These are phyloP conservation scores for Kodamaea lidongshanica DNA, from an alignment of 805 yeast genomes.

Conservation along the genomic window DNA sequence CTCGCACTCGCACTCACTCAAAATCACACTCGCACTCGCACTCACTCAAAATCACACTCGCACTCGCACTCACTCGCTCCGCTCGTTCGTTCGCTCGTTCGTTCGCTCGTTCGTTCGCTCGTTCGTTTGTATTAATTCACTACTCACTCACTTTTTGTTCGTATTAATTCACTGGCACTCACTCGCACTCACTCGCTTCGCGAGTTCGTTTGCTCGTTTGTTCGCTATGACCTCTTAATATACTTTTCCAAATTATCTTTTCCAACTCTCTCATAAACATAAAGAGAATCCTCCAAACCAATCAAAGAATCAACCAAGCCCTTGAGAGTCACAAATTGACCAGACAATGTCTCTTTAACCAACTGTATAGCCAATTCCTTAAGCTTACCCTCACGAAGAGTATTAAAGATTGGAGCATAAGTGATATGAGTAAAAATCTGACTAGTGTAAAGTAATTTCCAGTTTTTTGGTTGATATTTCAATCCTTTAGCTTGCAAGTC, in stretches of 20 bases:
- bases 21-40: too few species aligned
- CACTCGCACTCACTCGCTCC: too few species aligned
- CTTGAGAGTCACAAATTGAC: not conserved
- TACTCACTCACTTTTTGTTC: too few species aligned
- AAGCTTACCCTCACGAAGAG: conserved; percentile 8
- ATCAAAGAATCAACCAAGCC: conserved; percentile 12
- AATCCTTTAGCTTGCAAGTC: conserved; percentile 7
- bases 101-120: too few species aligned
- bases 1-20: too few species aligned
- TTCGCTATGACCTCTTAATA: too few species aligned
- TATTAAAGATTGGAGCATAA: conserved; percentile 12
- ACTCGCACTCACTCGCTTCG: too few species aligned
- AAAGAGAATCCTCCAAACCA: conserved; percentile 18
- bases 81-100: too few species aligned
- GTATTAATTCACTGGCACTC: too few species aligned
- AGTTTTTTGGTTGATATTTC: conserved; percentile 12
- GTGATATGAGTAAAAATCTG: conserved; percentile 17
- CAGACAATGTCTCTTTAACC: conserved; percentile 4
- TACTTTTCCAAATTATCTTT: conserved; percentile 9
- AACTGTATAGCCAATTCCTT: conserved; percentile 6
- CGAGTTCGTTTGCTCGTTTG: too few species aligned
- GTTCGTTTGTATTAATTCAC: too few species aligned
- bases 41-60: too few species aligned
- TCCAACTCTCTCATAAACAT: conserved; percentile 23
- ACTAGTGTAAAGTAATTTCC: conserved; percentile 20